Evolutionary conservation across 148 eudicot species (phyloP).

Genomic region (Polygonum aviculare): DNA sequence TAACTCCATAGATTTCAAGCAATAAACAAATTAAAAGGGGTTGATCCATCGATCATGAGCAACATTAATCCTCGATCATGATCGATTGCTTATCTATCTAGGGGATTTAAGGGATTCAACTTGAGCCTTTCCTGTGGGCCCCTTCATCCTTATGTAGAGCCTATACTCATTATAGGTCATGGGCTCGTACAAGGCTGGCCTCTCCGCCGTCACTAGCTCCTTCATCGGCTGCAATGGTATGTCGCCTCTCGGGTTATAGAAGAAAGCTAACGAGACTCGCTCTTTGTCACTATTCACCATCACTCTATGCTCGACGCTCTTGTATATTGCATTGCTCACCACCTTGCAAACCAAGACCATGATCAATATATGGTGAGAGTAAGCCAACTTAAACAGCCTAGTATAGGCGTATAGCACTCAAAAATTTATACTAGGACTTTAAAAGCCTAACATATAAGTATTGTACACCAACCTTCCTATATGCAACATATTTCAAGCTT

Average conservation of each 20-base stretch:
- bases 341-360: conserved; percentile 22
- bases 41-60: no score
- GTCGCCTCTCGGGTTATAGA: conserved; percentile 77
- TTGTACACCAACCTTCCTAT: no score
- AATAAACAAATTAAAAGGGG: not conserved
- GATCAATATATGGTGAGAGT: not conserved
- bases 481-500: no score
- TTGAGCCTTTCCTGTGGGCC: conserved; percentile 69
- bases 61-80: not conserved
- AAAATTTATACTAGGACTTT: no score
- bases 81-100: conserved; percentile 13
- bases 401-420: no score
- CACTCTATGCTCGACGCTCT: conserved; percentile 60
- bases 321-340: conserved; percentile 47
- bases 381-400: no score
- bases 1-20: not conserved
- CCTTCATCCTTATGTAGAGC: conserved; percentile 54
- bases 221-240: conserved; percentile 46
- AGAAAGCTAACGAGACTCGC: conserved; percentile 53
- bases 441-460: no score
- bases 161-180: conserved; percentile 83
- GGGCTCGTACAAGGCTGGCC: conserved; percentile 46
- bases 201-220: conserved; percentile 39
- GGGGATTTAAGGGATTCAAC: conserved; percentile 51
- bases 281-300: conserved; percentile 34